Conservation (phyloP, 768 basidiomycete species). For the Termitomyces sp. region DNA sequence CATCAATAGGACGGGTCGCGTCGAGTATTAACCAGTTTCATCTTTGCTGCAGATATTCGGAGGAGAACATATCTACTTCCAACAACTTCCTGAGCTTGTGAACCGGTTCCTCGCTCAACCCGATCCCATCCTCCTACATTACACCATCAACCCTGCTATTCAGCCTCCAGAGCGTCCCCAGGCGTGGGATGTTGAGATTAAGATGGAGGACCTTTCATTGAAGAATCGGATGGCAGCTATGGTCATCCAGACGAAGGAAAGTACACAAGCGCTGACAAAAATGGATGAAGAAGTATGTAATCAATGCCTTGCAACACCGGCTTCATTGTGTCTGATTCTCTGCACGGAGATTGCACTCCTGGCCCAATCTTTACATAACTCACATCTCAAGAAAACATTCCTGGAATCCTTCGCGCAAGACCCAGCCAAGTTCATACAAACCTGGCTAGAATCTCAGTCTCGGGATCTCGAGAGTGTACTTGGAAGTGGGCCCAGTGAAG, state of each 20-base stretch:
- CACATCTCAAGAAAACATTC: slow-evolving; percentile 85
- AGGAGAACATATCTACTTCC: slow-evolving; percentile 67
- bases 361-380: slow-evolving; percentile 82
- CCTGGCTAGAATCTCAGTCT: slow-evolving; percentile 90
- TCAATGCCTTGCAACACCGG: not conserved
- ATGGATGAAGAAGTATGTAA: slow-evolving; percentile 80
- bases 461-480: slow-evolving; percentile 86
- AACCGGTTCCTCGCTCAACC: slow-evolving; percentile 76
- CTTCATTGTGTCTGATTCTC: not conserved
- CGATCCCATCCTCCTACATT: slow-evolving; percentile 79
- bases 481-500: slow-evolving; percentile 83
- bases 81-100: slow-evolving; percentile 78
- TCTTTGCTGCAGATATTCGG: slow-evolving; percentile 55
- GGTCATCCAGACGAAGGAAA: slow-evolving; percentile 66
- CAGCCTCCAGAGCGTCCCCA: slow-evolving; percentile 66
- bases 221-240: slow-evolving; percentile 78
- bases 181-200: slow-evolving; percentile 87
- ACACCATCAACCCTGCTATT: slow-evolving; percentile 59
- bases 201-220: slow-evolving; percentile 73
- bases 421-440: slow-evolving; percentile 79
- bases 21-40: not conserved
- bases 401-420: slow-evolving; percentile 76
- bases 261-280: slow-evolving; percentile 58
- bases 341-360: slow-evolving; percentile 66
- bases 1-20: not conserved